phyloP scores from a whole-genome alignment of 2,329 filamentous ascomycete genomes.

The Colletotrichum karsti region DNA sequence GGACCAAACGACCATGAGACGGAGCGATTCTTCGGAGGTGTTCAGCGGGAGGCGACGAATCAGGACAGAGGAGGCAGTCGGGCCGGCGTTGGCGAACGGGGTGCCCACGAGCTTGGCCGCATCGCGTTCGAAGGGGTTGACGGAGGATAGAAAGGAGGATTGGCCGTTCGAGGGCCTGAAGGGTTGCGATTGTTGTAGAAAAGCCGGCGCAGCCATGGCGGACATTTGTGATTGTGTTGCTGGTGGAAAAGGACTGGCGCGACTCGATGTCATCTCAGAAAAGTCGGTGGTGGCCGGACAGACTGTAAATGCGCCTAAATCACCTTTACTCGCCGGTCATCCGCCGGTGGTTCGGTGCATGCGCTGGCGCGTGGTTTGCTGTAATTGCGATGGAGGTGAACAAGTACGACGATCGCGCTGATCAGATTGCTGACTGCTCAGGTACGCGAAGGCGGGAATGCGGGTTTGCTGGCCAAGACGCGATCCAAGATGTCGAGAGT shows the following conservation, averaged over 20 bases:
- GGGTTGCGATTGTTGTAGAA: conserved; percentile 48
- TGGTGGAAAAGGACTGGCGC: conserved; percentile 41
- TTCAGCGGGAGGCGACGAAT: conserved; percentile 64
- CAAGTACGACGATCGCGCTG: conserved; percentile 12
- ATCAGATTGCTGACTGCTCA: neutral
- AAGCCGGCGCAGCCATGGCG: conserved; percentile 56
- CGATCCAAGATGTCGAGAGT: conserved; percentile 10
- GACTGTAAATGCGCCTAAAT: conserved; percentile 33
- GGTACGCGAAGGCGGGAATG: neutral
- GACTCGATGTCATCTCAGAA: conserved; percentile 36
- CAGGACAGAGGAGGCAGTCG: conserved; percentile 51
- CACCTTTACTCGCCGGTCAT: conserved; percentile 38
- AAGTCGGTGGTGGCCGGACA: conserved; percentile 34
- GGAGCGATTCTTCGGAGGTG: conserved; percentile 61
- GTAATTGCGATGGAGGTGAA: neutral
- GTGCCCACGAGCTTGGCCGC: conserved; percentile 48
- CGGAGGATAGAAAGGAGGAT: conserved; percentile 40
- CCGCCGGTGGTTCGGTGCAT: conserved; percentile 38
- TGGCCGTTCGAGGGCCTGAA: conserved; percentile 48
- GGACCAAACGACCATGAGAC: conserved; percentile 67
- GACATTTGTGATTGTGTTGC: conserved; percentile 38
- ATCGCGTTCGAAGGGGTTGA: conserved; percentile 51
- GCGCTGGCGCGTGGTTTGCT: conserved; percentile 30
- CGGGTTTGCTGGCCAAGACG: conserved; percentile 3
- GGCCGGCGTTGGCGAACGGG: conserved; percentile 45